Base-by-base conservation (phyloP, 1,139 yeast genomes). In the Geotrichum citri-aurantii region DNA sequence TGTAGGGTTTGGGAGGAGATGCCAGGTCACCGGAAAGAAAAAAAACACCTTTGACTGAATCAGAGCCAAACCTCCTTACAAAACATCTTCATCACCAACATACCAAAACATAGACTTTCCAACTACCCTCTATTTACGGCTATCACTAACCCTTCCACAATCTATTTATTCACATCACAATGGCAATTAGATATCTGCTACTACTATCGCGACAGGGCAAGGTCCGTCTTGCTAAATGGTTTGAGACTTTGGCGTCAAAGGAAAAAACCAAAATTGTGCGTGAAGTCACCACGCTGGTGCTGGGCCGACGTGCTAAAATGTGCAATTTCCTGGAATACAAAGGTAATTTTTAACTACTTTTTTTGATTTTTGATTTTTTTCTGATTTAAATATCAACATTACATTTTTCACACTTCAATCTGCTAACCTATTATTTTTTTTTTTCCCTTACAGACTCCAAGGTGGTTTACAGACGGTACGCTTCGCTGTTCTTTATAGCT, bases 141-240 rank as follows among this genome's bases (percentile, higher is more conserved):
- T 19, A n/a, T 19, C n/a, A 50, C n/a, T 12, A 29, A 23, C 14
- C 21, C 12, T 44, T n/a, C n/a, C n/a, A 42, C 46, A 12, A 7
- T 31, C 48, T 21, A 46, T 21, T 24, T 37, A 37, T 37, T 37
- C 14, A 12, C 14, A 27, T 64, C 74, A 10, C 29, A 24, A 88
- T 90, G 86, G 86, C 89, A 7, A 80, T 91, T 61, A 86, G 86
- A 68, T 93, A 88, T 70, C 70, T 92, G 59, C 79, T 93, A 57
- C 77, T 93, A 59, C 80, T 93, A 31, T 92, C 97, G 29, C 83
- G 97, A 66, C 99, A 95, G 73, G 99, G 99, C 50, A 93, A 93
- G 71, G 91, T 92, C 37, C 80, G 99, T 66, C 80, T 95, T 55
- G 83, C 95, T 52, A 92, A 92, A 75, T 93, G 99, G 99, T 93